These are phyloP conservation scores for Chamaecyparis obtusa DNA, from an alignment of 75 land plant species.

Conservation along the genomic window DNA sequence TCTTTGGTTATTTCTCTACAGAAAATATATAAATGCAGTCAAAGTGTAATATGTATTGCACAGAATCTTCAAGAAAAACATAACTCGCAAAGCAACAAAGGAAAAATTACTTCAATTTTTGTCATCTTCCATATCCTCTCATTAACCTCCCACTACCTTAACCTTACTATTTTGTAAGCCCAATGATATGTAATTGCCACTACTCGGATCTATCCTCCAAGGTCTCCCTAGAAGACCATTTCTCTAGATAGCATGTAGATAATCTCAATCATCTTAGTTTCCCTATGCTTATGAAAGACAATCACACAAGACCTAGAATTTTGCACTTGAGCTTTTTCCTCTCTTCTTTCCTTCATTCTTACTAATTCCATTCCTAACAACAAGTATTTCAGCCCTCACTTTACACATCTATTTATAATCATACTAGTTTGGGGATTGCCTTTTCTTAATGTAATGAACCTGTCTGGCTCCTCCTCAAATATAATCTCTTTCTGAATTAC, in stretches of 20 bases:
- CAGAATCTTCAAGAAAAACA: conserved; percentile 90
- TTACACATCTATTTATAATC: no score
- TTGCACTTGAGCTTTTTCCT: not conserved
- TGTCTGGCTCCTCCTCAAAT: no score
- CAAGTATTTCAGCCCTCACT: not conserved
- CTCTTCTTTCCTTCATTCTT: not conserved
- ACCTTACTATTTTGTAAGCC: conserved; percentile 79
- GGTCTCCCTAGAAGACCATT: not conserved
- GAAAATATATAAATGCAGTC: not conserved
- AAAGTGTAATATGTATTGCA: not conserved
- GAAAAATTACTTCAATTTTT: not conserved
- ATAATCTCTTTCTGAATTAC: no score
- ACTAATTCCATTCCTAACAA: not conserved
- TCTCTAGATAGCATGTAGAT: not conserved
- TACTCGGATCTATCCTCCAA: conserved; percentile 85
- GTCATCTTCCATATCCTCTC: conserved; percentile 78
- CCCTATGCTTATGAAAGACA: not conserved
- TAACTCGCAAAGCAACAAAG: conserved; percentile 75
- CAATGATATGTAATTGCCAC: conserved; percentile 70
- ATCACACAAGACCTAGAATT: not conserved
- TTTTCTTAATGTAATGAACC: no score
- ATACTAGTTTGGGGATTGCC: no score
- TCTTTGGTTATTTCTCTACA: not conserved
- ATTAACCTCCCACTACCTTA: no score
- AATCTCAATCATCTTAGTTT: not conserved